Percentiles rank a stretch among this genome's conserved stretches.
These are phyloP conservation scores for Aspergillus tubingensis DNA, from an alignment of 2,329 filamentous ascomycete genomes.

Conservation along the genomic window DNA sequence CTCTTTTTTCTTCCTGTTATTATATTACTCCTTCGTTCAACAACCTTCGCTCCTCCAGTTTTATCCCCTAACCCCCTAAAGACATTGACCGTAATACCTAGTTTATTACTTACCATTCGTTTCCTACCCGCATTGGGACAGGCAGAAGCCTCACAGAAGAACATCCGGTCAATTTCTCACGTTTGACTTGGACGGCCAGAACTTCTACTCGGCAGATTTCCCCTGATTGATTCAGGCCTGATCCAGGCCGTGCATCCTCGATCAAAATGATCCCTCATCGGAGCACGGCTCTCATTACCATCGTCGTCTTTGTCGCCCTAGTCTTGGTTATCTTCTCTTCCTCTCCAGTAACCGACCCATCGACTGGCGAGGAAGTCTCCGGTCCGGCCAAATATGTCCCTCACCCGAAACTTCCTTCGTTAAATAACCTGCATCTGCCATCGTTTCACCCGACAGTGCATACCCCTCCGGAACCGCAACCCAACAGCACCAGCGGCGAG, in stretches of 20 bases:
- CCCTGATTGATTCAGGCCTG: neutral
- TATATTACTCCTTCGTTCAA: neutral
- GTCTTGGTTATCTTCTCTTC: conserved; percentile 49
- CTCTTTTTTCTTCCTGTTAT: neutral
- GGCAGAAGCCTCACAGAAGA: neutral
- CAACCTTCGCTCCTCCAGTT: neutral
- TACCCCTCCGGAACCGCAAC: conserved; percentile 67
- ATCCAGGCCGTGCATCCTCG: neutral
- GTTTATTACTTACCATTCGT: neutral
- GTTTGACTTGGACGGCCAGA: neutral
- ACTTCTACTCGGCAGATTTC: neutral
- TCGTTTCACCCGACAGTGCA: conserved; percentile 73
- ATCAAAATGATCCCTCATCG: conserved; percentile 44
- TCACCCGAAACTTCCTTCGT: conserved; percentile 44
- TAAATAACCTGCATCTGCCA: conserved; percentile 58
- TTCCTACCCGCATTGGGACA: neutral
- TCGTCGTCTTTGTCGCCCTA: conserved; percentile 46
- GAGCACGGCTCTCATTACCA: conserved; percentile 44
- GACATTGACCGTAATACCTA: neutral
- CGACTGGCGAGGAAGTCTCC: conserved; percentile 25
- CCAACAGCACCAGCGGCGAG: conserved; percentile 74
- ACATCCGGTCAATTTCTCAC: neutral
- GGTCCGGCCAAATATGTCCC: conserved; percentile 36
- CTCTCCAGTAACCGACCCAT: conserved; percentile 31
- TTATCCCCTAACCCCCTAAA: neutral